phyloP scores from a whole-genome alignment of 2,329 filamentous ascomycete species.

The Colletotrichum sublineola region DNA sequence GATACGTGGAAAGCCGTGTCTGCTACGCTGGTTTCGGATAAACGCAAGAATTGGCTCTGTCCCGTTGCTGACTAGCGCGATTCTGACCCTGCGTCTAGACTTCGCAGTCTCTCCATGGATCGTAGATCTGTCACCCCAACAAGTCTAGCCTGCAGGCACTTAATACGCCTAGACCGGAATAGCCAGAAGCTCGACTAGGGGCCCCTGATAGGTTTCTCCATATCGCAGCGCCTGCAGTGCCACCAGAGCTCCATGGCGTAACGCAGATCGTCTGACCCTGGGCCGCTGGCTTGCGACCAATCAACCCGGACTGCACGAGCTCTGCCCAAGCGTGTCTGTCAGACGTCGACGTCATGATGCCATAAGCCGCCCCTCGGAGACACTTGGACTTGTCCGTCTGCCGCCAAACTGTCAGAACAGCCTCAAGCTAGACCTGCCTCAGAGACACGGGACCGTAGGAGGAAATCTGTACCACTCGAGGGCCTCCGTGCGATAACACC shows the following conservation, averaged over 20 bases:
- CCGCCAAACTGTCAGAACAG: conserved; percentile 15
- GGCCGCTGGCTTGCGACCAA: conserved; percentile 9
- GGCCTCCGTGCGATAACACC: conserved; percentile 8
- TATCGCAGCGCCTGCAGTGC: conserved; percentile 34
- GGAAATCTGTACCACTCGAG: not conserved
- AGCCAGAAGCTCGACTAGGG: conserved; percentile 41
- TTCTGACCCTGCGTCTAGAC: conserved; percentile 33
- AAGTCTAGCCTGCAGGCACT: conserved; percentile 29
- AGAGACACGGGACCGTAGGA: not conserved
- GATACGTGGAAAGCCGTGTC: conserved; percentile 2
- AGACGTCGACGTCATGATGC: conserved; percentile 31
- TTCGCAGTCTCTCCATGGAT: conserved; percentile 34
- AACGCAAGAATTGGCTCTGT: conserved; percentile 33
- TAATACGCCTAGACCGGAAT: conserved; percentile 46
- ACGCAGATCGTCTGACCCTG: conserved; percentile 39
- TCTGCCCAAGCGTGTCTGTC: conserved; percentile 24
- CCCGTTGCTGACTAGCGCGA: conserved; percentile 4
- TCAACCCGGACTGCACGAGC: conserved; percentile 13
- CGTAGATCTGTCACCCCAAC: conserved; percentile 39
- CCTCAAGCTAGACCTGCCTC: too few relatives aligned
- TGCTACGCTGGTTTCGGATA: conserved; percentile 36
- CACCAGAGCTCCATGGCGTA: conserved; percentile 29
- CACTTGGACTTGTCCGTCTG: not conserved
- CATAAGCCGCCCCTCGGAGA: conserved; percentile 15
- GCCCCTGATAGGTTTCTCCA: conserved; percentile 31